Conservation (phyloP, 257 asterid species). For the Penstemon eatonii region DNA sequence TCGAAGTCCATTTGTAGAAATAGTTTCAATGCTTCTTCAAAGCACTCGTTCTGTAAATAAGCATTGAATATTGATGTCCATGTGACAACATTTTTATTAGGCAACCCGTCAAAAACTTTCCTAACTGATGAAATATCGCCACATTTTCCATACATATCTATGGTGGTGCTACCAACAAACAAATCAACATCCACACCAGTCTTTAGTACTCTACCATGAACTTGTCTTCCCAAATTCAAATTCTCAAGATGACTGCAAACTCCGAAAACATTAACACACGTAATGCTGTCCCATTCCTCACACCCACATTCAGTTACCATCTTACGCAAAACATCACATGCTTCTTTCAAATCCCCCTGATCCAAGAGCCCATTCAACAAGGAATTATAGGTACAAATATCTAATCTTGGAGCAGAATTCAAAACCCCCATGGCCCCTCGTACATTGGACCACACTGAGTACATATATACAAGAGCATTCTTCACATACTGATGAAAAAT, state of each 20-base stretch:
- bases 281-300: constrained; percentile 58
- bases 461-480: constrained; percentile 66
- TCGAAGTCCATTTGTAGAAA: constrained; percentile 56
- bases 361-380: constrained; percentile 57
- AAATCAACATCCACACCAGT: constrained; percentile 47
- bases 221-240: constrained; percentile 61
- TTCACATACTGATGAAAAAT: constrained; percentile 62
- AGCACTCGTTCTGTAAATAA: constrained; percentile 67
- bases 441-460: constrained; percentile 45
- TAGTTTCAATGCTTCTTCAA: constrained; percentile 70
- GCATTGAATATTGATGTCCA: constrained; percentile 79
- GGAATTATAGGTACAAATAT: constrained; percentile 61
- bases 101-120: constrained; percentile 41
- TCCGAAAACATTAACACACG: constrained; percentile 59
- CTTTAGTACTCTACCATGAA: constrained; percentile 54
- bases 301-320: constrained; percentile 46
- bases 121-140: constrained; percentile 51
- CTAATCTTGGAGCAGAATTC: constrained; percentile 49
- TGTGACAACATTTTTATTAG: constrained; percentile 55
- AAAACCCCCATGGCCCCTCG: constrained; percentile 52
- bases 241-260: constrained; percentile 59
- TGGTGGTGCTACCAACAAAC: constrained; percentile 54
- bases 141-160: constrained; percentile 89
- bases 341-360: constrained; percentile 43
- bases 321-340: constrained; percentile 45